Evolutionary conservation across 2,329 filamentous ascomycete genomes (phyloP), one percentile per base, ranked within the genome.

Genomic region (Pleurostoma richardsiae): DNA sequence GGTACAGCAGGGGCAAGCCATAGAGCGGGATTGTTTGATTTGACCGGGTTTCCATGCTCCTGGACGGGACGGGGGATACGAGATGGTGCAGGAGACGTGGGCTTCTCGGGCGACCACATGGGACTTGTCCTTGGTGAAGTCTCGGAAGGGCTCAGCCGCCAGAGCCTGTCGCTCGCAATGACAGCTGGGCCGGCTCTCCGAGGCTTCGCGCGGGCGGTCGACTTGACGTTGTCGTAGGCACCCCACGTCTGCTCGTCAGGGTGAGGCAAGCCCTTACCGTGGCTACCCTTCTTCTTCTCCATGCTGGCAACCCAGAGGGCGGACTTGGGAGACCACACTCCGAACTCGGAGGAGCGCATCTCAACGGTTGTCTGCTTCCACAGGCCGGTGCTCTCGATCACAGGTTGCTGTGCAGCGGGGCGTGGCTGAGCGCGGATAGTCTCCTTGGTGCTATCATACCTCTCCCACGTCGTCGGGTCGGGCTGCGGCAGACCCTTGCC

Each of bases 81-180:
- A 36, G 33, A 36, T 36, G 33, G 2, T 8, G 33, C 33, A 36
- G 33, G 33, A 8, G 33, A 36, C 19, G 19, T 19, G 19, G 19
- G 19, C n/a, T 36, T 36, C 33, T 36, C n/a, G 8, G 33, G 33
- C n/a, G 33, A 36, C 33, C 33, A 36, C n/a, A n/a, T 36, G 8
- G 8, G 8, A n/a, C n/a, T 36, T 36, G 33, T n/a, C 8, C 8
- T 8, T 8, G 33, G n/a, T n/a, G 8, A 8, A n/a, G n/a, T 36
- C 33, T 36, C 33, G n/a, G 33, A 36, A n/a, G 33, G 8, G 33
- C 8, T 8, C 8, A 8, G 33, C 33, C n/a, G 8, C 33, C 33
- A 73, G 30, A 73, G 54, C 4, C 59, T 49, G 26, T 53, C 56
- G 54, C 67, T 72, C 49, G 67, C 59, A 30, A 73, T 59, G 10